Percentiles rank a stretch among this genome's conserved stretches.
Evolutionary conservation across 768 basidiomycete species (phyloP).

Genomic region (Podaxis pistillaris): DNA sequence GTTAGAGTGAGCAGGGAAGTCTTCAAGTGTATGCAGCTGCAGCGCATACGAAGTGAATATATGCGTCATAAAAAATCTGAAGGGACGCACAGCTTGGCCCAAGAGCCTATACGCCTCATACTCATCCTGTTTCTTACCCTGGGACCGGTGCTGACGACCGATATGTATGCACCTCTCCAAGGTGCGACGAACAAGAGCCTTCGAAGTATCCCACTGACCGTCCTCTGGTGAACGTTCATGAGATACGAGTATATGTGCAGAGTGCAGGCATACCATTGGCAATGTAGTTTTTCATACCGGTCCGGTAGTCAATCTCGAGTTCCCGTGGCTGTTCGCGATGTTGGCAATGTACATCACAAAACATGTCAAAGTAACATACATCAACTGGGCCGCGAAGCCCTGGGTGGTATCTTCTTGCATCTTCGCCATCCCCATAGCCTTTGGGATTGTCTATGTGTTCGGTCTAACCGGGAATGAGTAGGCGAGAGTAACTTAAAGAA

Average conservation of each 20-base stretch:
- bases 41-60: neutral
- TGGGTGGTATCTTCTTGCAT: constrained; percentile 76
- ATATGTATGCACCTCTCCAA: constrained; percentile 78
- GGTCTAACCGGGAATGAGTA: constrained; percentile 35
- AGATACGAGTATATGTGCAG: neutral
- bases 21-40: constrained; percentile 79
- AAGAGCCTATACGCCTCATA: constrained; percentile 82
- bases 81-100: constrained; percentile 57
- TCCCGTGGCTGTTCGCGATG: constrained; percentile 57
- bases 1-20: constrained; percentile 88
- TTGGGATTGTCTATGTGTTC: constrained; percentile 95
- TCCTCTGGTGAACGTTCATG: constrained; percentile 38
- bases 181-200: constrained; percentile 69
- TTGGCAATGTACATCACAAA: neutral
- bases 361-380: constrained; percentile 33
- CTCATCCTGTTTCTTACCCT: constrained; percentile 61
- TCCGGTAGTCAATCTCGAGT: constrained; percentile 77
- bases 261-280: constrained; percentile 56
- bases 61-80: neutral
- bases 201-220: constrained; percentile 87
- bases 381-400: constrained; percentile 81
- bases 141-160: constrained; percentile 61
- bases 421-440: constrained; percentile 83
- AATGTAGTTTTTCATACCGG: constrained; percentile 96
- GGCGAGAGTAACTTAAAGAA: neutral